Evolutionary conservation across 192 early-diverging fungal genomes (phyloP), one percentile per base, ranked within the genome.

Genomic region (Coemansia sp.): DNA sequence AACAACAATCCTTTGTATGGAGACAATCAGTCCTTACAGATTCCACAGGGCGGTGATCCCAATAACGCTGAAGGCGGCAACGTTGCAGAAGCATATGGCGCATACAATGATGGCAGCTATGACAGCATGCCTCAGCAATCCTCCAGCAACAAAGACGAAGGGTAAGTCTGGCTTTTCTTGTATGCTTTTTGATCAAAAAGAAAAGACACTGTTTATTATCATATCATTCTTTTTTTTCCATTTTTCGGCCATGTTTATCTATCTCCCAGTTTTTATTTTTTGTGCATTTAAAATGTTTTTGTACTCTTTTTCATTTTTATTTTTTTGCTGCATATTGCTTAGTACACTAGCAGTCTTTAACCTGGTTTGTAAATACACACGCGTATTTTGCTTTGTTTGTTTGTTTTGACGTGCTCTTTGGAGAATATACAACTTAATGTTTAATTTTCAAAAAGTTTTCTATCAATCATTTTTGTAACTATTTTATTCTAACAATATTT

Each of bases 1-100:
- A 54, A 66, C 45, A 48, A 79, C 14, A 52, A 51, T 4, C 75
- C 73, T 69, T 60, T 80, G 22, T 80, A 75, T 62, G 75, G 72
- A 60, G 78, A 75, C 62, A 68, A 30, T 54, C 69, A 72, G 60
- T 10, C 65, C 10, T 30, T 80, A n/a, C 72, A 73, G 61, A 59
- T 54, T 17, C 61, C 66, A 8, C 61, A 67, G 48, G 52, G 68
- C 34, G 25, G 25, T 42, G 56, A 50, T 49, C 30, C 31, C 30
- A 8, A 3, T 17, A 36, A 33, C 38, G 51, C 36, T 40, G 51
- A 16, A 54, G 32, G 22, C 16, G 48, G 38, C 32, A 28, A 20
- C 36, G 70, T 42, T 33, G 64, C 57, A 48, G 58, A 54, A 11
- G 36, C 32, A 11, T 25, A 38, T 18, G 50, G 45, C 30, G 52